Percentiles rank a stretch among this genome's conserved stretches.
Evolutionary conservation across 352 stramenopile species (phyloP).

Genomic region (Phytophthora sansomeana): DNA sequence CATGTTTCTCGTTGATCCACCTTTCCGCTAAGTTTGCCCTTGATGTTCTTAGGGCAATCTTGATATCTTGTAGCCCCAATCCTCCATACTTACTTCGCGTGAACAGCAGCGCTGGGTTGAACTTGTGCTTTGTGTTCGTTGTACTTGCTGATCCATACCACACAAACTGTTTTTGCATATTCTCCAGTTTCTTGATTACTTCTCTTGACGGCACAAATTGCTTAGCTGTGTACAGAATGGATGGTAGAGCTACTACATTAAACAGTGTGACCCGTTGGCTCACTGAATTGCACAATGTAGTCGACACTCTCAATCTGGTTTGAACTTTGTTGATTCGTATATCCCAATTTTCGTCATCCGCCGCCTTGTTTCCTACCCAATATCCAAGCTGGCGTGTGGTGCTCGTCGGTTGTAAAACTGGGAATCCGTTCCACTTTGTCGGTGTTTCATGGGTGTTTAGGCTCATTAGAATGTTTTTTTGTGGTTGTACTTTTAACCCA

Average conservation of each 20-base stretch:
- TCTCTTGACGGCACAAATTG: too few species aligned
- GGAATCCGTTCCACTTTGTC: slow-evolving; percentile 1
- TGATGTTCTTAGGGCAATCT: too few species aligned
- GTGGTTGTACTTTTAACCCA: slow-evolving; percentile 9
- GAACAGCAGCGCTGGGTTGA: too few species aligned
- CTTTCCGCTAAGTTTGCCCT: too few species aligned
- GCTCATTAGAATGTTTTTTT: slow-evolving; percentile 5
- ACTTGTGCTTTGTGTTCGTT: too few species aligned
- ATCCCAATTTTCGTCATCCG: slow-evolving; percentile 1
- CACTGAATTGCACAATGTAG: background rate
- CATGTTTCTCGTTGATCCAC: too few species aligned
- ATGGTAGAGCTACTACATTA: slow-evolving; percentile 5
- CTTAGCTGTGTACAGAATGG: slow-evolving; percentile 2
- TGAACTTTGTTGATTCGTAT: slow-evolving; percentile 1
- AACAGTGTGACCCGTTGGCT: slow-evolving; percentile 6
- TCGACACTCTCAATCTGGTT: background rate
- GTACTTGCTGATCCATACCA: too few species aligned
- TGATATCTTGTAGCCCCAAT: too few species aligned
- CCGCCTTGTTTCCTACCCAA: slow-evolving; percentile 4
- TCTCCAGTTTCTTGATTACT: too few species aligned
- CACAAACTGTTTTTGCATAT: too few species aligned
- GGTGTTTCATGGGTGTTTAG: background rate
- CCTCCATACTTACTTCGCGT: too few species aligned
- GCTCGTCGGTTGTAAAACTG: background rate
- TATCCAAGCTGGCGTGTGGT: background rate